These are phyloP conservation scores for Scleroderma citrinum DNA, from an alignment of 768 basidiomycete species.

Conservation along the genomic window DNA sequence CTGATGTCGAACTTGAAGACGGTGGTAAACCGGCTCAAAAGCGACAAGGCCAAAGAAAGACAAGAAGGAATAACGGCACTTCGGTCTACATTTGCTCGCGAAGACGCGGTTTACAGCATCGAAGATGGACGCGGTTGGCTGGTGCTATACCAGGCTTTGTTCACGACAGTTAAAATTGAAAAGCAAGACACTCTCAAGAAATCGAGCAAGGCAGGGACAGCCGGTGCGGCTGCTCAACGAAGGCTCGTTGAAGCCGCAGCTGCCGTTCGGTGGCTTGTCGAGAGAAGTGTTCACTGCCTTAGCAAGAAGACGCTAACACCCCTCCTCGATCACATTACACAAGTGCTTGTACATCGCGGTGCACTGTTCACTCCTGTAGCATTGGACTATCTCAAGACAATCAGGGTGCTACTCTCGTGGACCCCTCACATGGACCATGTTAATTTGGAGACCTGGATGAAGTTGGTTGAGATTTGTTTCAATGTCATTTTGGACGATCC, in stretches of 20 bases:
- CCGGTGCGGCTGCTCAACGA: conserved; percentile 43
- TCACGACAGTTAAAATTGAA: conserved; percentile 60
- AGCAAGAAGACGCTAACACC: conserved; percentile 49
- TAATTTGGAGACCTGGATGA: conserved; percentile 58
- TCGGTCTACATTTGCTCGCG: conserved; percentile 44
- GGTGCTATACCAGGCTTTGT: conserved; percentile 66
- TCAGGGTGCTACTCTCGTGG: conserved; percentile 59
- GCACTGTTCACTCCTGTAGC: conserved; percentile 59
- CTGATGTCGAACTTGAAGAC: conserved; percentile 39
- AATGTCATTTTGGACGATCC: conserved; percentile 67
- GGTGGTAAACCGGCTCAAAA: conserved; percentile 47
- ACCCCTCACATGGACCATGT: conserved; percentile 77
- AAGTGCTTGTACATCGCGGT: conserved; percentile 49
- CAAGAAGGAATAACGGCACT: conserved; percentile 55
- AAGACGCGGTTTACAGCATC: conserved; percentile 36
- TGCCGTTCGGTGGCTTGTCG: conserved; percentile 67
- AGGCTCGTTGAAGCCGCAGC: conserved; percentile 64
- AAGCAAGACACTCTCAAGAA: conserved; percentile 40
- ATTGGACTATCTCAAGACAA: conserved; percentile 75
- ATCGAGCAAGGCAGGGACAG: conserved; percentile 34
- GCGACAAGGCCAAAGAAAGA: conserved; percentile 65
- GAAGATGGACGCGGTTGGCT: conserved; percentile 50
- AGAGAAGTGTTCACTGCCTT: conserved; percentile 51
- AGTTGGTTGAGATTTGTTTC: conserved; percentile 64
- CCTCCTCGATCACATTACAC: conserved; percentile 59